Conservation (phyloP, 192 early-diverging fungal species). For the Chytriomyces hyalinus region DNA sequence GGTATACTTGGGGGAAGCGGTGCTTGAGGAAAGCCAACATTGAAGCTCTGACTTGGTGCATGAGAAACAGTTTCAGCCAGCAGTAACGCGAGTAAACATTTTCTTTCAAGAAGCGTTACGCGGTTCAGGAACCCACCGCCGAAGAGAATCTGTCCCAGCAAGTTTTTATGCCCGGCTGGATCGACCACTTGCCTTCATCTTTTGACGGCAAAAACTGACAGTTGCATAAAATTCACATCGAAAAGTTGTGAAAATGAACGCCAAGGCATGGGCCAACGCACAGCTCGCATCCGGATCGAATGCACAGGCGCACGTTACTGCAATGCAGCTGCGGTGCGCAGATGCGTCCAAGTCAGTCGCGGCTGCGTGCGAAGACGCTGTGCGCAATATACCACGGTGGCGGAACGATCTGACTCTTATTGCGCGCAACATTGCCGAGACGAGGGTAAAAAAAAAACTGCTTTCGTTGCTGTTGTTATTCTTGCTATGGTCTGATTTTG, state of each 20-base stretch:
- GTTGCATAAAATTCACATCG: not conserved
- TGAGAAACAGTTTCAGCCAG: too few species aligned
- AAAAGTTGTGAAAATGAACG: not conserved
- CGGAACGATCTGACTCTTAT: not conserved
- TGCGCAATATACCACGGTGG: not conserved
- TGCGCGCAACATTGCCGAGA: not conserved
- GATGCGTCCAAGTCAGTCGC: not conserved
- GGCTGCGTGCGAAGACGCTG: not conserved
- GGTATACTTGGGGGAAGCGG: too few species aligned
- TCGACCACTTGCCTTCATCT: too few species aligned
- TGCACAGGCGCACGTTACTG: not conserved
- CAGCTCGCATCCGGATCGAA: not conserved
- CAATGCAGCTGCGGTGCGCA: slow-evolving; percentile 5
- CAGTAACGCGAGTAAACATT: too few species aligned
- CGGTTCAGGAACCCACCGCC: too few species aligned
- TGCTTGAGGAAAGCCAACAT: too few species aligned
- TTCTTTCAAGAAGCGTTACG: too few species aligned
- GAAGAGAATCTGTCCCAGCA: too few species aligned
- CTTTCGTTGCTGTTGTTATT: slow-evolving; percentile 19
- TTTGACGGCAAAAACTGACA: too few species aligned
- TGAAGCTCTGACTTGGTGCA: too few species aligned
- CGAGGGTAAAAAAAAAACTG: slow-evolving; percentile 10
- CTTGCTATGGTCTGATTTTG: not conserved
- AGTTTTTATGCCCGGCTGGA: too few species aligned
- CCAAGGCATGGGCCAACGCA: slow-evolving; percentile 12